phyloP scores from a whole-genome alignment of 768 basidiomycete species.

The Tulasnella sp. region DNA sequence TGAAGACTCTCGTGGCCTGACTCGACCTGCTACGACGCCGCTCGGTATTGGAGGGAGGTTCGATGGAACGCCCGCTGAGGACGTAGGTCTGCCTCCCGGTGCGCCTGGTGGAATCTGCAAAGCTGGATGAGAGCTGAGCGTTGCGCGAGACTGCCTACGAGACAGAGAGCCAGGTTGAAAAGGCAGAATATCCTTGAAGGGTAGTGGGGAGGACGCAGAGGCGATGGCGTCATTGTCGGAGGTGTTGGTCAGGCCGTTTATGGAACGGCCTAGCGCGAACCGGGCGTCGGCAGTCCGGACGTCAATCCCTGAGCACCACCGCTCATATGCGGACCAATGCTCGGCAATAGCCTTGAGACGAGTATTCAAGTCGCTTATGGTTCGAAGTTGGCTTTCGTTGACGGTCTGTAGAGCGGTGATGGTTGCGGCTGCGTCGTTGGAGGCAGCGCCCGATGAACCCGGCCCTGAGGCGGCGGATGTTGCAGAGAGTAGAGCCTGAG shows the following conservation, averaged over 20 bases:
- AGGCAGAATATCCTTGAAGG: background rate
- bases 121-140: background rate
- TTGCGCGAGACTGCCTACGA: background rate
- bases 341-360: conserved; percentile 4
- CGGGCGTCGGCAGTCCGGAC: conserved; percentile 2
- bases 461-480: background rate
- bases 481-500: background rate
- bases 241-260: background rate
- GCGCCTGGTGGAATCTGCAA: conserved; percentile 8
- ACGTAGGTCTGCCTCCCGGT: background rate
- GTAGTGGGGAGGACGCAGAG: background rate
- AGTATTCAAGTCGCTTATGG: background rate
- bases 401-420: background rate
- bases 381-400: conserved; percentile 2
- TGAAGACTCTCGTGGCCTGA: background rate
- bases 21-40: conserved; percentile 1
- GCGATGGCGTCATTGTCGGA: background rate
- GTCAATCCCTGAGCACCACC: background rate
- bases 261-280: background rate
- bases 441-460: background rate
- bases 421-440: background rate
- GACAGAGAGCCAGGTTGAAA: background rate
- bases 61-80: background rate
- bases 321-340: conserved; percentile 1
- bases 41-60: conserved; percentile 8